These are phyloP conservation scores for Funneliformis mosseae DNA, from an alignment of 192 early-diverging fungal species.

Conservation along the genomic window DNA sequence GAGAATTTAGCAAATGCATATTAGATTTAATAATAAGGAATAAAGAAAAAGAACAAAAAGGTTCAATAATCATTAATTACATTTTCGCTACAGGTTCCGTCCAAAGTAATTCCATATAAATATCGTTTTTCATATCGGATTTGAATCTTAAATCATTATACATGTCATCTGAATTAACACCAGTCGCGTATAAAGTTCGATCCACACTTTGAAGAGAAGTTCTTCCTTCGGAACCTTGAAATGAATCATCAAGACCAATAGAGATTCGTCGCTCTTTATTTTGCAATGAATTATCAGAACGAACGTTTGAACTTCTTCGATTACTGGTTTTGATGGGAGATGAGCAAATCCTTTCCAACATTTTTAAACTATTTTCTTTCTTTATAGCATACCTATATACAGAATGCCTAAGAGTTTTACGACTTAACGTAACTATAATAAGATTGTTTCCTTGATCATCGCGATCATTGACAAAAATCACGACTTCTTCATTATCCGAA, in stretches of 20 bases:
- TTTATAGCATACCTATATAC: conserved; percentile 21
- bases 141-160: conserved; percentile 34
- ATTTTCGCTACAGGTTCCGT: background rate
- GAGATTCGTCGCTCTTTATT: background rate
- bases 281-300: conserved; percentile 4
- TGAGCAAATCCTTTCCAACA: background rate
- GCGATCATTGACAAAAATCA: conserved; percentile 32
- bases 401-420: conserved; percentile 1
- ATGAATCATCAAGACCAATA: background rate
- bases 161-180: conserved; percentile 22
- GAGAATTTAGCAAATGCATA: background rate
- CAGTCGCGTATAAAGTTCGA: background rate
- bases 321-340: background rate
- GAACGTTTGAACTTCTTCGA: conserved; percentile 17
- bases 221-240: background rate
- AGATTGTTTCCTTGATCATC: background rate
- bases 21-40: background rate
- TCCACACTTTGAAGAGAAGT: background rate
- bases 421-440: conserved; percentile 25
- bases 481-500: conserved; percentile 15
- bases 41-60: background rate
- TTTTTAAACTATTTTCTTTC: conserved; percentile 22
- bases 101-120: conserved; percentile 30
- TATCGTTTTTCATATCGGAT: conserved; percentile 16
- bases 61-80: background rate